Evolutionary conservation across 2,329 filamentous ascomycete genomes (phyloP).

Genomic region (Bipolaris bicolor): DNA sequence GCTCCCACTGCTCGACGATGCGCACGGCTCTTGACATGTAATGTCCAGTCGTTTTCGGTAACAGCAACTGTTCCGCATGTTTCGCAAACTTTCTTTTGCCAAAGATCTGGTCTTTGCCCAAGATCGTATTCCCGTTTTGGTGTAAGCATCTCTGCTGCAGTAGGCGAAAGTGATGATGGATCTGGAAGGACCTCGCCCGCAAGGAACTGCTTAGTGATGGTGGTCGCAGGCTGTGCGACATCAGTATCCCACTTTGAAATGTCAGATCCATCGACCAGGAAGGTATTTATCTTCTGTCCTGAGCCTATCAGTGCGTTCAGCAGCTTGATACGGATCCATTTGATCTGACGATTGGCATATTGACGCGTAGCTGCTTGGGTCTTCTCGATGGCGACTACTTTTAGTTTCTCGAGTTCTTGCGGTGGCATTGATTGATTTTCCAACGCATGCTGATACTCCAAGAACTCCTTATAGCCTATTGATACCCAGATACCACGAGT

Average conservation of each 20-base stretch:
- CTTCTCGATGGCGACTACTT: constrained; percentile 67
- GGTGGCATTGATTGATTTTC: constrained; percentile 31
- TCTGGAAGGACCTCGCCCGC: constrained; percentile 57
- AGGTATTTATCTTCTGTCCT: constrained; percentile 65
- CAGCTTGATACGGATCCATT: constrained; percentile 87
- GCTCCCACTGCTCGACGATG: constrained; percentile 54
- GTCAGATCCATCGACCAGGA: constrained; percentile 81
- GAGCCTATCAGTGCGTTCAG: constrained; percentile 69
- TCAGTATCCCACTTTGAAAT: constrained; percentile 63
- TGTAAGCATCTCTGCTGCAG: constrained; percentile 63
- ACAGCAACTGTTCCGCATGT: constrained; percentile 67
- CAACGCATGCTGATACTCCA: constrained; percentile 65
- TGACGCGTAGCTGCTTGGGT: constrained; percentile 85
- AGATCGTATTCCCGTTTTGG: constrained; percentile 60
- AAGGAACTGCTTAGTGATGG: constrained; percentile 70
- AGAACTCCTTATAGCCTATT: constrained; percentile 93
- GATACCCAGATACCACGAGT: constrained; percentile 92
- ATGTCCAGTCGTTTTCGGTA: constrained; percentile 63
- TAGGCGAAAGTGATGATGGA: constrained; percentile 61
- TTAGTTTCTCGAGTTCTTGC: constrained; percentile 61
- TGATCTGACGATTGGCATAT: constrained; percentile 82
- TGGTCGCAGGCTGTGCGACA: constrained; percentile 70
- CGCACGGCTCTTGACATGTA: constrained; percentile 61
- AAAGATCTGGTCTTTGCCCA: constrained; percentile 52
- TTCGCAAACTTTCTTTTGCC: constrained; percentile 68